Evolutionary conservation across 805 yeast species (phyloP), one percentile per base, ranked within the genome.

Genomic region (Candida verbasci): DNA sequence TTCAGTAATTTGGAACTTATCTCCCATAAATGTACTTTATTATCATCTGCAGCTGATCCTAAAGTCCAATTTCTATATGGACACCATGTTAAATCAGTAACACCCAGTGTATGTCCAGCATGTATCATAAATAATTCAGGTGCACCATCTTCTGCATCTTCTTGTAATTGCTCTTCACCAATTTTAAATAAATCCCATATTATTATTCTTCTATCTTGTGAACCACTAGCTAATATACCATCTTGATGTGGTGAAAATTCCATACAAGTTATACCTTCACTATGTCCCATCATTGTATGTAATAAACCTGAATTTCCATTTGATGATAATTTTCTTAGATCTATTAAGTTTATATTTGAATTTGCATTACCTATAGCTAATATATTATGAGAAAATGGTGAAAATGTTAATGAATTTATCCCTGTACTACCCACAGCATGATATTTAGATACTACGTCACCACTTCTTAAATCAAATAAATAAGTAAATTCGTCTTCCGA

Each of bases 41-140:
- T 76, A 44, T 76, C 82, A 44, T 74, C 80, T 0, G 80, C 76
- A 31, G 73, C 74, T 24, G 85, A 72, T 0, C 84, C 86, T 38
- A 83, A 50, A 25, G 85, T 72, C 89, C 91, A 85, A n/a, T 85
- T 85, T 40, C 78, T 70, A 46, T 68, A 76, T 6, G 80, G 78
- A 51, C 80, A 82, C 70, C 86, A 80, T 23, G 79, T 72, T 46
- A 85, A 67, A 54, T 85, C 95, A 29, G 80, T 78, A 12, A 85
- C 80, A 5, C 82, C 70, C 12, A 86, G 82, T 14, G 88, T 80
- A 53, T 87, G 95, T 15, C 96, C 96, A 25, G 94, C 95, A 54
- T 87, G 96, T 81, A 87, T 83, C 88, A 86, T 83, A 48, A 86
- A 66, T 24, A 87, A 60, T 56, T 87, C 96, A 4, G 95, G 91